A percentile compares a stretch with the other conserved stretches of the same genome.
These are phyloP conservation scores for Coniochaeta hoffmannii DNA, from an alignment of 2,329 filamentous ascomycete genomes.

Conservation along the genomic window DNA sequence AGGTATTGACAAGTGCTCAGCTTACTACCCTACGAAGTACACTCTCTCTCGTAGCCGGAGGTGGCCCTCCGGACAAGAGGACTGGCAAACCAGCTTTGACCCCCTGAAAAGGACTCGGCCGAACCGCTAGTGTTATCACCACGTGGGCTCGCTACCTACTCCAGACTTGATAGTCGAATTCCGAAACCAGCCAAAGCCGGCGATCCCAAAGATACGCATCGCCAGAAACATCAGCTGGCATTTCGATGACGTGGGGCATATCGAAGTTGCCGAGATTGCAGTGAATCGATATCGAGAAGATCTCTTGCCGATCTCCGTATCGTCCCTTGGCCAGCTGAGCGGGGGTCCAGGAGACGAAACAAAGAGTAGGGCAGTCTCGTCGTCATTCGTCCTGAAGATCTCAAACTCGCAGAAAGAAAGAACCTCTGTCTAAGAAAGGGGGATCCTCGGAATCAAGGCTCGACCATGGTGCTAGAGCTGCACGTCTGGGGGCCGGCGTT, in stretches of 20 bases:
- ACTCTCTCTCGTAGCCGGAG: not conserved
- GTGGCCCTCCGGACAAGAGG: not conserved
- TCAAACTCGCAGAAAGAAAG: not conserved
- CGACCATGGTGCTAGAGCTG: slow-evolving; percentile 51
- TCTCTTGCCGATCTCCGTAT: not conserved
- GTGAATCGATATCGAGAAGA: not conserved
- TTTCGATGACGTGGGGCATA: not conserved
- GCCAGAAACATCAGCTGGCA: not conserved
- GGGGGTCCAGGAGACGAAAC: not conserved
- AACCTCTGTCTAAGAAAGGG: not conserved
- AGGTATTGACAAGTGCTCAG: not conserved
- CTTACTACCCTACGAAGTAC: not conserved
- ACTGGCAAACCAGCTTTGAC: not conserved
- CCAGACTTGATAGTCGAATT: not conserved
- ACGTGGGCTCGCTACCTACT: not conserved
- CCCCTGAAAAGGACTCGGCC: not conserved
- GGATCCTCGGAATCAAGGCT: not conserved
- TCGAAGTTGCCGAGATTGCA: not conserved
- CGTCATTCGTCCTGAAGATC: not conserved
- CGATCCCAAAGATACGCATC: not conserved
- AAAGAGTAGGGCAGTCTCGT: not conserved
- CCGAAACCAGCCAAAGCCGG: not conserved
- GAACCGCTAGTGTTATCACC: not conserved
- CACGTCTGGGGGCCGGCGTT: slow-evolving; percentile 90
- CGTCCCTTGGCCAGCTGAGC: not conserved